Conservation (phyloP, 2,329 filamentous ascomycete genomes). For the Ceratocystis albifundus region DNA sequence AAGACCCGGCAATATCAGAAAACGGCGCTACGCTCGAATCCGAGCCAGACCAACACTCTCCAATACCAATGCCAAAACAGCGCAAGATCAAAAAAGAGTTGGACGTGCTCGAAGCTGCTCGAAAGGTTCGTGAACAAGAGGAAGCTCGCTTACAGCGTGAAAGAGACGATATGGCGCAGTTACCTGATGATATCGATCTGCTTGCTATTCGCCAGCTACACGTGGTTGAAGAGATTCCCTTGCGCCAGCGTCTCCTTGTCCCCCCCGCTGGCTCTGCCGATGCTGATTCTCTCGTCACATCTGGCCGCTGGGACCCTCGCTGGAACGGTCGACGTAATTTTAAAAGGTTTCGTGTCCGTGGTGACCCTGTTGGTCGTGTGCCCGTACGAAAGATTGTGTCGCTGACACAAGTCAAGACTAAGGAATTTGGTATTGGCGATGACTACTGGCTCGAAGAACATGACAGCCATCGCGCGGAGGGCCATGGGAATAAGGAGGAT, state of each 20-base stretch:
- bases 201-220: constrained; percentile 61
- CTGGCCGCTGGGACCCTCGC: constrained; percentile 63
- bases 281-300: constrained; percentile 42
- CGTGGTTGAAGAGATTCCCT: constrained; percentile 63
- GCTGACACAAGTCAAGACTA: constrained; percentile 58
- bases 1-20: constrained; percentile 32
- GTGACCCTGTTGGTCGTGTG: constrained; percentile 36
- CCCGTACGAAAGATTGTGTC: constrained; percentile 50
- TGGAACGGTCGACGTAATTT: constrained; percentile 97
- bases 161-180: constrained; percentile 41
- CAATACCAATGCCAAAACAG: constrained; percentile 29
- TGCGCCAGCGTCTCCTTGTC: constrained; percentile 36
- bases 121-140: constrained; percentile 50
- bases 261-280: neutral
- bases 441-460: constrained; percentile 60
- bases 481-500: constrained; percentile 24
- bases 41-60: constrained; percentile 19
- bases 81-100: constrained; percentile 49
- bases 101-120: constrained; percentile 57
- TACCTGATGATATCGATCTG: constrained; percentile 55
- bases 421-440: constrained; percentile 62
- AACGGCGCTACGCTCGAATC: constrained; percentile 25
- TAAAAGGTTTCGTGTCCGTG: constrained; percentile 66
- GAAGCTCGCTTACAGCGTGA: constrained; percentile 50
- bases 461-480: constrained; percentile 24